Percentiles rank a stretch among this genome's conserved stretches.
Evolutionary conservation across 108 stramenopile species (phyloP).

Genomic region (Parietichytrium sp.): DNA sequence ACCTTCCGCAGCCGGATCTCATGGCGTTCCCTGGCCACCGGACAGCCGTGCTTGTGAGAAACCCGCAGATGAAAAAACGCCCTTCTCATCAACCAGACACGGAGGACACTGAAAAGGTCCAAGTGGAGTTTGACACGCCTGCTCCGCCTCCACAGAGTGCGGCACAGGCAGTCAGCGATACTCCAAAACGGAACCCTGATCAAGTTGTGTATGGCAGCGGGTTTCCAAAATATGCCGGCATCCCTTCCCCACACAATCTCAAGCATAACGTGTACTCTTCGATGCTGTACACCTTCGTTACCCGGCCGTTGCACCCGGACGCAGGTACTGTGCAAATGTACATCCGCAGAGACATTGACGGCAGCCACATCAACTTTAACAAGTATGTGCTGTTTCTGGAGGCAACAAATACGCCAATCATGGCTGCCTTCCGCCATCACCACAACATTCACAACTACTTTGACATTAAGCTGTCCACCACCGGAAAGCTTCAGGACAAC

Average conservation of each 20-base stretch:
- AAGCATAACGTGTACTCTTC: conserved; percentile 11
- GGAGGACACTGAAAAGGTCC: not conserved
- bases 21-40: not conserved
- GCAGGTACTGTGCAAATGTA: not conserved
- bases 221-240: not conserved
- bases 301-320: conserved; percentile 30
- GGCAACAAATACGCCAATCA: conserved; percentile 26
- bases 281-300: conserved; percentile 38
- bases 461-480: conserved; percentile 30
- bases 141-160: not conserved
- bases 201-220: not conserved
- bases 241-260: conserved; percentile 10
- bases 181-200: no score
- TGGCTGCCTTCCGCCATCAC: conserved; percentile 1
- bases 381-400: conserved; percentile 2
- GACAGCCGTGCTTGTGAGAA: not conserved
- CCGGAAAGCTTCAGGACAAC: conserved; percentile 23
- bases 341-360: conserved; percentile 36
- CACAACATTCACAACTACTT: conserved; percentile 24
- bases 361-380: conserved; percentile 28
- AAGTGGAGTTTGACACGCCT: not conserved
- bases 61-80: no score
- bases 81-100: no score
- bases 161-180: no score
- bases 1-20: not conserved